phyloP scores from a whole-genome alignment of 495 filamentous ascomycete species.

The Xylaria acuta region DNA sequence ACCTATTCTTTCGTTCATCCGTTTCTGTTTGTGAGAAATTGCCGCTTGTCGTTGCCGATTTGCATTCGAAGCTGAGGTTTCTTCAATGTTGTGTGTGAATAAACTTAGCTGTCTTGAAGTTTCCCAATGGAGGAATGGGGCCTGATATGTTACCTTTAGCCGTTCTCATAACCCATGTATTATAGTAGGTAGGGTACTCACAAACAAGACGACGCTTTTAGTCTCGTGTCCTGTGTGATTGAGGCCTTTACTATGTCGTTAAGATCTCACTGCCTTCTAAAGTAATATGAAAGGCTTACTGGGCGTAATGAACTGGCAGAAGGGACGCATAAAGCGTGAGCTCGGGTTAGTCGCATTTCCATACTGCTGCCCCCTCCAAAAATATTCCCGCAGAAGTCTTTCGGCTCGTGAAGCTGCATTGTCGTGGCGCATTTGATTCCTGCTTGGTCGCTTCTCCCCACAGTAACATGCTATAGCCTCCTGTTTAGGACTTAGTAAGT shows the following conservation, averaged over 20 bases:
- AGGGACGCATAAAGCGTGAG: slow-evolving; percentile 43
- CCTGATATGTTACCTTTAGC: slow-evolving; percentile 23
- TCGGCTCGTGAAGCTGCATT: slow-evolving; percentile 29
- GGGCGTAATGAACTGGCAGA: slow-evolving; percentile 31
- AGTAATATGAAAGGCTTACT: not conserved
- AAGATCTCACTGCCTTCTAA: not conserved
- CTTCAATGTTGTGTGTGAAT: slow-evolving; percentile 32
- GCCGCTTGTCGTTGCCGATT: not conserved
- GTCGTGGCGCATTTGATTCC: slow-evolving; percentile 23
- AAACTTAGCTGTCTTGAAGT: slow-evolving; percentile 35
- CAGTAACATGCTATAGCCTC: slow-evolving; percentile 39
- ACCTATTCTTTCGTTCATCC: not conserved
- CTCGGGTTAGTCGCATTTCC: slow-evolving; percentile 30
- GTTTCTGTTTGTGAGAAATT: not conserved
- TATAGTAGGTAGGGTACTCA: slow-evolving; percentile 16
- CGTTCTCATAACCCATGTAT: not conserved
- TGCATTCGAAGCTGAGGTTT: not conserved
- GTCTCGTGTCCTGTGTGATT: slow-evolving; percentile 2
- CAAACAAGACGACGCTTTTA: slow-evolving; percentile 37
- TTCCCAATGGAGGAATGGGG: slow-evolving; percentile 48
- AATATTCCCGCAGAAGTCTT: slow-evolving; percentile 39
- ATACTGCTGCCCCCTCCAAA: slow-evolving; percentile 44
- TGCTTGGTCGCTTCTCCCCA: slow-evolving; percentile 33
- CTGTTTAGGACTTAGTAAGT: slow-evolving; percentile 25
- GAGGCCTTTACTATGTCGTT: not conserved